A percentile compares a stretch with the other conserved stretches of the same genome.
phyloP scores from a whole-genome alignment of 768 basidiomycete species.

The Serendipita sp. region DNA sequence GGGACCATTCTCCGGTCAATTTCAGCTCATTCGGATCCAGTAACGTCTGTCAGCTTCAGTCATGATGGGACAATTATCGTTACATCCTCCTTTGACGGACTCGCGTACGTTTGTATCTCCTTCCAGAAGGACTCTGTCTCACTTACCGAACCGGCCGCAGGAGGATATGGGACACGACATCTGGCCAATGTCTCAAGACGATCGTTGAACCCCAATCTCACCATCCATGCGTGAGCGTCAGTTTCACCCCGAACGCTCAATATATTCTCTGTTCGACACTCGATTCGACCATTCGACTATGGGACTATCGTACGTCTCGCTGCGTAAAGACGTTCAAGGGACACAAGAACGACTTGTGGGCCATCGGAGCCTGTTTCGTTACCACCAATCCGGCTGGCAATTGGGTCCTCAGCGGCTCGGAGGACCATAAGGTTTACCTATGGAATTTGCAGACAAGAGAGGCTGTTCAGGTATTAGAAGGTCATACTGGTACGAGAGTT shows the following conservation, averaged over 20 bases:
- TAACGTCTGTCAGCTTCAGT: slow-evolving; percentile 87
- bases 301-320: slow-evolving; percentile 83
- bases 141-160: slow-evolving; percentile 25
- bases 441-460: slow-evolving; percentile 80
- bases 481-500: slow-evolving; percentile 56
- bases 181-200: slow-evolving; percentile 95
- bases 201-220: slow-evolving; percentile 91
- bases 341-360: slow-evolving; percentile 74
- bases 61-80: slow-evolving; percentile 88
- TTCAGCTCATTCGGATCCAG: slow-evolving; percentile 94
- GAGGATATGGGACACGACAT: slow-evolving; percentile 93
- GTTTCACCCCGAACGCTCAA: slow-evolving; percentile 82
- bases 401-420: slow-evolving; percentile 75
- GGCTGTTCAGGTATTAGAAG: slow-evolving; percentile 55
- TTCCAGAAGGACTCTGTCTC: neutral
- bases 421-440: slow-evolving; percentile 73
- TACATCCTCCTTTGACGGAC: slow-evolving; percentile 89
- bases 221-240: slow-evolving; percentile 61
- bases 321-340: slow-evolving; percentile 88
- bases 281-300: slow-evolving; percentile 84
- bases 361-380: slow-evolving; percentile 57
- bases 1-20: slow-evolving; percentile 74
- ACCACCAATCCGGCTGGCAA: slow-evolving; percentile 21
- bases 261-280: slow-evolving; percentile 84
- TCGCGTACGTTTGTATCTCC: slow-evolving; percentile 49